A percentile compares a stretch with the other conserved stretches of the same genome.
Evolutionary conservation across 345 rosid species (phyloP).

Genomic region (Lenwebbia sp.): DNA sequence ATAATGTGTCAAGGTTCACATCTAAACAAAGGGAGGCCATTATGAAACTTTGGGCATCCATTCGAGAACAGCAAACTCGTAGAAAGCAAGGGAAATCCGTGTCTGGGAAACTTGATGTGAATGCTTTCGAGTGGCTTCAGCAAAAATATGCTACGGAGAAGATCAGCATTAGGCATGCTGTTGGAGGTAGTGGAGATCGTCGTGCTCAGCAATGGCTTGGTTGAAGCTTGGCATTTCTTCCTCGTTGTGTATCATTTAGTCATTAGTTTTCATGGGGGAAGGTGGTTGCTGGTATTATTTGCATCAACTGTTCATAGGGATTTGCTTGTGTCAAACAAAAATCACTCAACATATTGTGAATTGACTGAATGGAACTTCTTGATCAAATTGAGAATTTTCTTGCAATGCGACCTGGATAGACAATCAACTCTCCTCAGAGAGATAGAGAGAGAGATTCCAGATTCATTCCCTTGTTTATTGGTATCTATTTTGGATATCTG

Average conservation of each 20-base stretch:
- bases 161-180: slow-evolving; percentile 79
- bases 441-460: not conserved
- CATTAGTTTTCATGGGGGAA: slow-evolving; percentile 2
- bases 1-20: slow-evolving; percentile 71
- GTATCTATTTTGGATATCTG: not conserved
- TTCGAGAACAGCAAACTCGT: slow-evolving; percentile 64
- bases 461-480: not conserved
- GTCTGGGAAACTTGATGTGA: slow-evolving; percentile 80
- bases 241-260: not conserved
- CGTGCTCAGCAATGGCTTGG: slow-evolving; percentile 95
- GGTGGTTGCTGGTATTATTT: not conserved
- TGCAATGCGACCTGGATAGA: not conserved
- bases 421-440: not conserved
- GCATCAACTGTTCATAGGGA: not conserved
- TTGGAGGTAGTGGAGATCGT: slow-evolving; percentile 84
- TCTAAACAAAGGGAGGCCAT: slow-evolving; percentile 76
- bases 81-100: slow-evolving; percentile 95
- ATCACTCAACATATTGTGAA: not conserved
- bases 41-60: slow-evolving; percentile 78
- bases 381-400: not conserved
- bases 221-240: slow-evolving; percentile 6
- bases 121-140: slow-evolving; percentile 86
- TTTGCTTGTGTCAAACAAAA: not conserved
- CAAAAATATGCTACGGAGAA: slow-evolving; percentile 75
- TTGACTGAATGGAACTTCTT: not conserved